These are phyloP conservation scores for Cryphonectria radicalis DNA, from an alignment of 2,329 filamentous ascomycete genomes.

Conservation along the genomic window DNA sequence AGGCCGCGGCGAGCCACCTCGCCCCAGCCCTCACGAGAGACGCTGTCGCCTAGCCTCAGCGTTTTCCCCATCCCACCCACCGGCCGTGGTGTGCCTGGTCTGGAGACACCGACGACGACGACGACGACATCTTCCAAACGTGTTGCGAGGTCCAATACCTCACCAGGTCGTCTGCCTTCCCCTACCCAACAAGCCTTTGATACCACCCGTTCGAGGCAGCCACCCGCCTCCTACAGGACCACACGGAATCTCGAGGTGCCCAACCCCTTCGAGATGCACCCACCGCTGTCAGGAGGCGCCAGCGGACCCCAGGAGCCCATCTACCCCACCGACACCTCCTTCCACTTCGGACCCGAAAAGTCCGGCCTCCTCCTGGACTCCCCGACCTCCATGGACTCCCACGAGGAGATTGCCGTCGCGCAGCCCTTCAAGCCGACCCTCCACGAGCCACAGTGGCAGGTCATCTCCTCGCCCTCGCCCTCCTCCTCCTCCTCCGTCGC, in stretches of 20 bases:
- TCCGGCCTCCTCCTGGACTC: conserved; percentile 48
- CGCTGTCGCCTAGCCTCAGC: conserved; percentile 50
- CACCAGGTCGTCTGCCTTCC: conserved; percentile 53
- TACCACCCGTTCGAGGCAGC: neutral
- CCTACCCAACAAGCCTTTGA: conserved; percentile 45
- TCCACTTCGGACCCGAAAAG: conserved; percentile 41
- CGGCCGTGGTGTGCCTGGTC: conserved; percentile 26
- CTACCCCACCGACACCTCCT: conserved; percentile 29
- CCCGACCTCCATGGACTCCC: conserved; percentile 38
- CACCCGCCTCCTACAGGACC: conserved; percentile 11
- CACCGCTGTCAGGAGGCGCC: conserved; percentile 1
- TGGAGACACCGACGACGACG: conserved; percentile 30
- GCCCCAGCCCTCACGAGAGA: conserved; percentile 42
- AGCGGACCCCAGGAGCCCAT: conserved; percentile 21
- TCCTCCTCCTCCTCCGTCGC: conserved; percentile 39
- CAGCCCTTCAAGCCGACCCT: conserved; percentile 43
- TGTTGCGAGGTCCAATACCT: conserved; percentile 58
- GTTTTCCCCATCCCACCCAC: conserved; percentile 48
- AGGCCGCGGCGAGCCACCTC: conserved; percentile 53
- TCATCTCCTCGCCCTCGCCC: conserved; percentile 46
- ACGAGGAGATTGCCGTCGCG: conserved; percentile 35
- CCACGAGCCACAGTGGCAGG: conserved; percentile 52
- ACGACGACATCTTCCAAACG: conserved; percentile 41
- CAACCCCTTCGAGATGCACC: conserved; percentile 25
- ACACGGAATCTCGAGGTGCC: conserved; percentile 23